Evolutionary conservation across 2,329 filamentous ascomycete genomes (phyloP).

Genomic region (Trichoderma polysporum): DNA sequence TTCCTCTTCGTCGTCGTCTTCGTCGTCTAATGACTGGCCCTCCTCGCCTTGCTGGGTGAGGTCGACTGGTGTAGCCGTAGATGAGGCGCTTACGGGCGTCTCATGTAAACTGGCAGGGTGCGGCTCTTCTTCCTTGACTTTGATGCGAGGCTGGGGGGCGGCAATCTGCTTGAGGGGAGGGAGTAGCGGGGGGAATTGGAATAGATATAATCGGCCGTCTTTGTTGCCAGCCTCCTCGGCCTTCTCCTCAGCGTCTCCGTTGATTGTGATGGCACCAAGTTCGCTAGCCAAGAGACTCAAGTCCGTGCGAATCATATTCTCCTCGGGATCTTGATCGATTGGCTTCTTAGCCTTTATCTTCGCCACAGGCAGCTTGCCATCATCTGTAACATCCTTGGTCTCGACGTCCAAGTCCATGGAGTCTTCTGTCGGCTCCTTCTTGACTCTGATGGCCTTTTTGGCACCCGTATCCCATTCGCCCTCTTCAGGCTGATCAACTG

Average conservation of each 20-base stretch:
- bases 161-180: constrained; percentile 49
- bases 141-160: constrained; percentile 28
- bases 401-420: constrained; percentile 44
- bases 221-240: constrained; percentile 37
- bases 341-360: constrained; percentile 32
- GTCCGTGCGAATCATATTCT: constrained; percentile 41
- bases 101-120: constrained; percentile 41
- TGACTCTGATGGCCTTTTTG: constrained; percentile 40
- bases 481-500: constrained; percentile 36
- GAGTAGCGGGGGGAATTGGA: constrained; percentile 63
- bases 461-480: constrained; percentile 47
- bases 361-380: constrained; percentile 28
- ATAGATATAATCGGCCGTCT: constrained; percentile 61
- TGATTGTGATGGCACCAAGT: constrained; percentile 40
- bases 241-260: constrained; percentile 33
- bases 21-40: constrained; percentile 30
- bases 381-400: constrained; percentile 27
- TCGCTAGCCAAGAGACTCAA: constrained; percentile 45
- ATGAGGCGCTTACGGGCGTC: constrained; percentile 22
- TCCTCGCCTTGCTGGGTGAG: constrained; percentile 39
- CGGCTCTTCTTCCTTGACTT: constrained; percentile 44
- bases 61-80: constrained; percentile 37
- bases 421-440: constrained; percentile 44
- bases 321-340: constrained; percentile 38
- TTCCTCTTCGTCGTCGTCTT: constrained; percentile 35